phyloP scores from a whole-genome alignment of 768 basidiomycete species.

The Leccinum subtestaceum region DNA sequence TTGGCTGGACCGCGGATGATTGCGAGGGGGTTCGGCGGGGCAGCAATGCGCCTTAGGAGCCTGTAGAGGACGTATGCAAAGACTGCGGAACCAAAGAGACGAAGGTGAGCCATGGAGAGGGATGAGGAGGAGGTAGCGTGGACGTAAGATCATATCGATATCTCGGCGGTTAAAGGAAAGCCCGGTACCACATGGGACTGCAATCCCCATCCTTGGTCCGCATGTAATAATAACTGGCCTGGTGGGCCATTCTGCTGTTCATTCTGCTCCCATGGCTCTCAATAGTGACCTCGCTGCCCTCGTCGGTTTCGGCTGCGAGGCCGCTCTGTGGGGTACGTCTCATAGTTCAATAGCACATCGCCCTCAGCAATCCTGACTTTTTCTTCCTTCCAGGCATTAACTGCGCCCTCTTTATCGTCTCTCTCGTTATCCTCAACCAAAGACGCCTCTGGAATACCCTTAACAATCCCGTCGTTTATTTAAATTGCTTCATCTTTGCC shows the following conservation, averaged over 20 bases:
- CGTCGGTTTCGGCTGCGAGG: conserved; percentile 38
- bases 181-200: not conserved
- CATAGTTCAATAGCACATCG: not conserved
- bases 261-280: conserved; percentile 21
- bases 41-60: conserved; percentile 11
- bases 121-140: not conserved
- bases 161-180: not conserved
- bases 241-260: not conserved
- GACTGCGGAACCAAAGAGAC: conserved; percentile 2
- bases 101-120: conserved; percentile 2
- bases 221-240: not conserved
- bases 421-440: conserved; percentile 24
- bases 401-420: conserved; percentile 29
- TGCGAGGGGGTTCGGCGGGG: conserved; percentile 17
- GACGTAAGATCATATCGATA: not conserved
- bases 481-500: conserved; percentile 32
- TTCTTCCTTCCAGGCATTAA: conserved; percentile 13
- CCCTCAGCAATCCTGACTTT: not conserved
- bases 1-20: conserved; percentile 30
- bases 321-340: conserved; percentile 34
- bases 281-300: conserved; percentile 33
- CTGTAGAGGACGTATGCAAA: conserved; percentile 17
- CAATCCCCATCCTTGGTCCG: not conserved
- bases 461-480: conserved; percentile 26
- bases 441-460: conserved; percentile 10